phyloP scores from a whole-genome alignment of 2,329 filamentous ascomycete genomes.

The Exophiala sp. region DNA sequence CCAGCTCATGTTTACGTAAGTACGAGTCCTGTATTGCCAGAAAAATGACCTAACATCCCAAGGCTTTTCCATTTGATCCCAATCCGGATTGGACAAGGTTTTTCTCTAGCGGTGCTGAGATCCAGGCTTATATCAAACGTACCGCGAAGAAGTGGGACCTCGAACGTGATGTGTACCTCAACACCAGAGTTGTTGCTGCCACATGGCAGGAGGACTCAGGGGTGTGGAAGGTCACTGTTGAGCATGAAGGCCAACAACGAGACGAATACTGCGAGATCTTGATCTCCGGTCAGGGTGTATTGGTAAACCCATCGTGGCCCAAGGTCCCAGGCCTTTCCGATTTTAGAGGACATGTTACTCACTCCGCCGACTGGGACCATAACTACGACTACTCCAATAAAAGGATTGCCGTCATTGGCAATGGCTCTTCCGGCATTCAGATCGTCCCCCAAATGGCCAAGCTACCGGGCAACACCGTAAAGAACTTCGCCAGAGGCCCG shows the following conservation, averaged over 20 bases:
- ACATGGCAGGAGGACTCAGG: slow-evolving; percentile 36
- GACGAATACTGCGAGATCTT: slow-evolving; percentile 47
- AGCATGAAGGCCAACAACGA: slow-evolving; percentile 8
- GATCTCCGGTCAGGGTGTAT: slow-evolving; percentile 56
- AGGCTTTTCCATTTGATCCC: too few relatives aligned
- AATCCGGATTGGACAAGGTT: too few relatives aligned
- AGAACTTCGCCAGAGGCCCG: slow-evolving; percentile 33
- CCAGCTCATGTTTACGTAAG: slow-evolving; percentile 63
- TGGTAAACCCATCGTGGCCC: slow-evolving; percentile 28
- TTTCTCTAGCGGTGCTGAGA: slow-evolving; percentile 36
- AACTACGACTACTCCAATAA: slow-evolving; percentile 2
- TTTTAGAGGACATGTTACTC: too few relatives aligned
- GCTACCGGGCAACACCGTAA: slow-evolving; percentile 25
- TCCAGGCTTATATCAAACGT: slow-evolving; percentile 41
- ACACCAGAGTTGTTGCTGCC: slow-evolving; percentile 36
- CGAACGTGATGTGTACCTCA: slow-evolving; percentile 36
- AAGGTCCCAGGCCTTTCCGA: too few relatives aligned
- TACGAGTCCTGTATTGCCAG: background rate
- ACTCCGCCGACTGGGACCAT: too few relatives aligned
- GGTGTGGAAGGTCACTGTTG: slow-evolving; percentile 31
- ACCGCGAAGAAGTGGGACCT: slow-evolving; percentile 39
- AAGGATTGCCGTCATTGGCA: slow-evolving; percentile 32
- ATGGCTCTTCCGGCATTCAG: slow-evolving; percentile 38
- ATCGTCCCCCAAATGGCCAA: slow-evolving; percentile 33
- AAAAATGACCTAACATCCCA: too few relatives aligned